Percentiles rank a stretch among this genome's conserved stretches.
Conservation (phyloP, 225 moss, liverwort and hornwort genomes). For the Antitrichia curtipendula region DNA sequence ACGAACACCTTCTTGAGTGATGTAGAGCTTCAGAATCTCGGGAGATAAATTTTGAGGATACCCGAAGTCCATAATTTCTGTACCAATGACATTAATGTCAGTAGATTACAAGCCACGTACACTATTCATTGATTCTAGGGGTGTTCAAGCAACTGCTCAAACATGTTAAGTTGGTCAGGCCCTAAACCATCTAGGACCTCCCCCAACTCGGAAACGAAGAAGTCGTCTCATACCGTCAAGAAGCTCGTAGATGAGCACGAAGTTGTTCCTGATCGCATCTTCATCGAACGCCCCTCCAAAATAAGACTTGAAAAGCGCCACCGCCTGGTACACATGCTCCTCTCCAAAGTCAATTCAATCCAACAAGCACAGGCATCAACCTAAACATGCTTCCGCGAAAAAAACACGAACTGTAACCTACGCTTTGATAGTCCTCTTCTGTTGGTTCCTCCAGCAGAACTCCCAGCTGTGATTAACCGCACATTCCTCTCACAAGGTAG, state of each 20-base stretch:
- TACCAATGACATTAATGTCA: neutral
- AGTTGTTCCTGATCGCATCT: conserved; percentile 51
- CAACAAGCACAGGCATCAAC: neutral
- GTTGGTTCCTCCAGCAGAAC: neutral
- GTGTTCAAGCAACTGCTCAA: neutral
- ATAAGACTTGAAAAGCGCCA: conserved; percentile 48
- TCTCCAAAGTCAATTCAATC: neutral
- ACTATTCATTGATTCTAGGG: neutral
- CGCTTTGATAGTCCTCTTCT: neutral
- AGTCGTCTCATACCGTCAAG: conserved; percentile 25
- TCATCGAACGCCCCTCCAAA: conserved; percentile 52
- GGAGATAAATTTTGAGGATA: conserved; percentile 65
- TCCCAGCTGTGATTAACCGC: neutral
- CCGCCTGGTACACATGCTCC: conserved; percentile 13
- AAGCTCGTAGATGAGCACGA: conserved; percentile 50
- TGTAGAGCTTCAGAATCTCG: conserved; percentile 61
- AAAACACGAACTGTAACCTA: neutral
- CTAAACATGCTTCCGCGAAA: neutral
- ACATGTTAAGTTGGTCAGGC: neutral
- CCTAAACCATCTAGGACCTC: neutral
- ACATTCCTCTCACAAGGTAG: neutral
- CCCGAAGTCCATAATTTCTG: conserved; percentile 66
- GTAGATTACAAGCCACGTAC: neutral
- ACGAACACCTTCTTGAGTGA: conserved; percentile 61
- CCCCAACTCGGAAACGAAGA: neutral